Percentiles rank a stretch among this genome's conserved stretches.
These are phyloP conservation scores for Nasturtium officinale DNA, from an alignment of 345 rosid species.

Conservation along the genomic window DNA sequence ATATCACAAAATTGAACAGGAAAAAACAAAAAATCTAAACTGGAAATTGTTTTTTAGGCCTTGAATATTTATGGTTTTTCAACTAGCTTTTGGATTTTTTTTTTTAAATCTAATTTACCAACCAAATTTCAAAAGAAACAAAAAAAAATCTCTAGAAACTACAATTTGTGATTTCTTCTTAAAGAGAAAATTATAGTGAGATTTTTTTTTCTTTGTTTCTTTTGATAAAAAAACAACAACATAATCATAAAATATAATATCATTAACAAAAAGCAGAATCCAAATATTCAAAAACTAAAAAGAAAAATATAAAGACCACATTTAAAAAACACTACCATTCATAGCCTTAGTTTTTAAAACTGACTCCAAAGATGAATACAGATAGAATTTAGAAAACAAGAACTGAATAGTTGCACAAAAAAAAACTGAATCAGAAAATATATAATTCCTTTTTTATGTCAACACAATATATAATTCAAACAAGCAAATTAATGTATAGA, in stretches of 20 bases:
- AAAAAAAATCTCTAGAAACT: background rate
- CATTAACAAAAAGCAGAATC: no score
- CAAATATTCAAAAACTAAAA: no score
- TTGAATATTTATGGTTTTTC: no score
- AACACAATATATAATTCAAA: background rate
- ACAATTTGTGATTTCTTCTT: background rate
- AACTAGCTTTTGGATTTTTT: no score
- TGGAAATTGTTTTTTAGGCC: background rate
- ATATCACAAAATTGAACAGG: background rate
- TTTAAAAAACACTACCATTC: no score
- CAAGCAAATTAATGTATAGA: constrained; percentile 24
- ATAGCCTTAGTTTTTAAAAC: background rate
- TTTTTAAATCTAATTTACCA: no score
- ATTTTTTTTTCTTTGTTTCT: no score
- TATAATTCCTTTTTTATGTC: background rate
- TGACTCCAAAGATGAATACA: background rate
- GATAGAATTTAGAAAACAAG: background rate
- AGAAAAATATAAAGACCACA: background rate
- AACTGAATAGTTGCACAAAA: no score
- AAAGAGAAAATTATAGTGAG: no score
- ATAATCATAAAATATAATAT: no score
- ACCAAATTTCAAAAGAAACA: no score
- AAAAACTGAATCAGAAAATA: constrained; percentile 11
- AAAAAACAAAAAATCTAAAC: background rate
- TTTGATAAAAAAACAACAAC: no score